Conservation (phyloP, 768 basidiomycete genomes). For the Lentinula raphanica region DNA sequence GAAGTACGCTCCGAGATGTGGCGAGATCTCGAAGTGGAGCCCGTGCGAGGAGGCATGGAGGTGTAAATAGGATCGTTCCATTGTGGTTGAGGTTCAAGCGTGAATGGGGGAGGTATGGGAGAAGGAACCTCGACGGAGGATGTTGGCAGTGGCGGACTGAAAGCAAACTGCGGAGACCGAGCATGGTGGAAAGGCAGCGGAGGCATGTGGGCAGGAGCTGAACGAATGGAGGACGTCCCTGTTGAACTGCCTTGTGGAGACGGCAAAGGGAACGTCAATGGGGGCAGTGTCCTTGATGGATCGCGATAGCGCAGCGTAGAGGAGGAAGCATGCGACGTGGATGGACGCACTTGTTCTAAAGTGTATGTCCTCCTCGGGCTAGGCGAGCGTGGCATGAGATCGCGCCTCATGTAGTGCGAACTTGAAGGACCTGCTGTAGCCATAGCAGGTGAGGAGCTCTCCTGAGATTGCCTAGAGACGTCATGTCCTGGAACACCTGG, state of each 20-base stretch:
- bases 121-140: constrained; percentile 17
- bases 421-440: not conserved
- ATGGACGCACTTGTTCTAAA: not conserved
- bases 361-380: constrained; percentile 1
- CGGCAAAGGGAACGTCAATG: constrained; percentile 19
- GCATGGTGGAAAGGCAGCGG: constrained; percentile 8
- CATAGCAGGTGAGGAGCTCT: not conserved
- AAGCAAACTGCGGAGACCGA: constrained; percentile 27
- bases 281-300: constrained; percentile 31
- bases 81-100: constrained; percentile 61
- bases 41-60: constrained; percentile 24
- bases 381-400: not conserved
- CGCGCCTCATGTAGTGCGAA: not conserved
- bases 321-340: not conserved
- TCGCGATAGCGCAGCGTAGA: constrained; percentile 15
- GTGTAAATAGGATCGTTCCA: constrained; percentile 49
- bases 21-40: not conserved
- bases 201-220: not conserved
- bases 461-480: constrained; percentile 18
- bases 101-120: constrained; percentile 52
- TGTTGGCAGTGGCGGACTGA: constrained; percentile 15
- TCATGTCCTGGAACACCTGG: constrained; percentile 48
- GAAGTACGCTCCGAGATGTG: not conserved
- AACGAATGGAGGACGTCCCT: not conserved
- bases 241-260: not conserved